Conservation (phyloP, 2,329 filamentous ascomycete species). For the Phyllosticta ampelicida region DNA sequence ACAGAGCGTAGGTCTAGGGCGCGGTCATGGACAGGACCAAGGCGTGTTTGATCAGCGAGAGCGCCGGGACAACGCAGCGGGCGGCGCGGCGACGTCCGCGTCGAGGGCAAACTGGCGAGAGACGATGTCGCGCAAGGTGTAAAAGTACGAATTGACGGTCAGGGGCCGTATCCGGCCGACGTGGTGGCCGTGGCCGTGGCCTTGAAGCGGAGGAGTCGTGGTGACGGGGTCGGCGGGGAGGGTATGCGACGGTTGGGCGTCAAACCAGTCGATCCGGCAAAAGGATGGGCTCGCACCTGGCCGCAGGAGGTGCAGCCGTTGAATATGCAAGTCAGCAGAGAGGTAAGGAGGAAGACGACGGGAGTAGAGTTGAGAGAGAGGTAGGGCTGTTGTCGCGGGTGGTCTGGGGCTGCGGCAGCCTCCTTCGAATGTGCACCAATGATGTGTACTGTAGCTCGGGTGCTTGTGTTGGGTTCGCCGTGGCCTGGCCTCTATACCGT, state of each 20-base stretch:
- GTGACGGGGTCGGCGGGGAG: not conserved
- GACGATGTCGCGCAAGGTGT: not conserved
- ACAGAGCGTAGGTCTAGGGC: not conserved
- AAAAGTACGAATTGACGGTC: not conserved
- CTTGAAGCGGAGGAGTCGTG: not conserved
- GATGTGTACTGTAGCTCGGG: not conserved
- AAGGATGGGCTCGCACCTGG: not conserved
- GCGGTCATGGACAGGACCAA: conserved; percentile 2
- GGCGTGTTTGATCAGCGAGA: conserved; percentile 6
- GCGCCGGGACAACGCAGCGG: not conserved
- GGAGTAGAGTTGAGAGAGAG: not conserved
- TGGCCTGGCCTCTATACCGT: not conserved
- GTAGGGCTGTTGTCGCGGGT: not conserved
- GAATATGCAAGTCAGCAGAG: not conserved
- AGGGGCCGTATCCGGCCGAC: not conserved
- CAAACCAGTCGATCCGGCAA: not conserved
- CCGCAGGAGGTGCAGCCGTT: not conserved
- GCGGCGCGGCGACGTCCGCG: not conserved
- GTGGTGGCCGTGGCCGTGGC: not conserved
- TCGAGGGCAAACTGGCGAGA: not conserved
- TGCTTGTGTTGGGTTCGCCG: not conserved
- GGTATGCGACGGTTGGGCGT: not conserved
- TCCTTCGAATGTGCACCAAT: not conserved
- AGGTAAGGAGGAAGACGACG: not conserved
- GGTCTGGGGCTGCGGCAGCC: not conserved